Conservation (phyloP, 192 early-diverging fungal species). For the Linderina pennispora region DNA sequence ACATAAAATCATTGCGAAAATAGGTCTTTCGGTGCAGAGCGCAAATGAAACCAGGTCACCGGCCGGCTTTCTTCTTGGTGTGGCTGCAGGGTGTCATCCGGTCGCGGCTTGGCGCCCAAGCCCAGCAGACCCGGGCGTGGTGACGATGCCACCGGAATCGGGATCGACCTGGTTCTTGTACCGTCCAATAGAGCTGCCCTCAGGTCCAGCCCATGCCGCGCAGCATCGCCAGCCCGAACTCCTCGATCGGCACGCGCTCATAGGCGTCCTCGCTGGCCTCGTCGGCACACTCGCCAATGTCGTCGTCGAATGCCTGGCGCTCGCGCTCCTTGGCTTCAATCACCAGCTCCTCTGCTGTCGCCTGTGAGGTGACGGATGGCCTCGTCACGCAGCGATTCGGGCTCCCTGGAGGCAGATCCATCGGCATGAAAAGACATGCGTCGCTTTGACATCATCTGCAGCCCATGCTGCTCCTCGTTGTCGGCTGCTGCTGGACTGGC, state of each 20-base stretch:
- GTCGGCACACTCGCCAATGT: slow-evolving; percentile 7
- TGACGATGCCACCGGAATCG: slow-evolving; percentile 16
- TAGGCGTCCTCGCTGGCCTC: slow-evolving; percentile 68
- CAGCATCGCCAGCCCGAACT: slow-evolving; percentile 81
- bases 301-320: not conserved
- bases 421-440: too few relatives aligned
- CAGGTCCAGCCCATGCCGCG: slow-evolving; percentile 90
- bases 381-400: not conserved
- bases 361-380: not conserved
- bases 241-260: slow-evolving; percentile 77
- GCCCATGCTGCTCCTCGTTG: not conserved
- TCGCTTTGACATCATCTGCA: not conserved
- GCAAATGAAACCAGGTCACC: too few relatives aligned
- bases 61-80: too few relatives aligned
- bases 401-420: not conserved
- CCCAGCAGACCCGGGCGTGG: slow-evolving; percentile 72
- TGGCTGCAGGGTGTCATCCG: slow-evolving; percentile 3
- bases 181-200: slow-evolving; percentile 22
- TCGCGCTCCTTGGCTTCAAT: slow-evolving; percentile 1
- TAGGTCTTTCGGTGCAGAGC: too few relatives aligned
- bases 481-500: not conserved
- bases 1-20: too few relatives aligned
- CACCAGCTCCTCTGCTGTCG: not conserved
- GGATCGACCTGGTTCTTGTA: slow-evolving; percentile 15
- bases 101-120: slow-evolving; percentile 69